These are phyloP conservation scores for Chlorella vulgaris DNA, from an alignment of 139 green algal species.

Conservation along the genomic window DNA sequence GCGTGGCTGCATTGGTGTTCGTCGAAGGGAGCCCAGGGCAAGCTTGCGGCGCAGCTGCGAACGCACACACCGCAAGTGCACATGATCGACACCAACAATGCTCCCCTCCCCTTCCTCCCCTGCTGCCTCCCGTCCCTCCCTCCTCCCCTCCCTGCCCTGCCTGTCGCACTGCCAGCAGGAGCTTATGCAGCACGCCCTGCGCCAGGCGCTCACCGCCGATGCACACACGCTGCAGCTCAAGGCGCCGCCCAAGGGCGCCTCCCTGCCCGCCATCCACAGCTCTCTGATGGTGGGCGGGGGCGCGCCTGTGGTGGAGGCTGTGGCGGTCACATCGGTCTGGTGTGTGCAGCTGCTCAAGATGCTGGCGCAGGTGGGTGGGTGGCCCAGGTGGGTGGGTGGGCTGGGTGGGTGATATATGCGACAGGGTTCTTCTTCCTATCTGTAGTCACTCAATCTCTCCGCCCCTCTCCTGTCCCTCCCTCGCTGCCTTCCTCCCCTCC, in stretches of 20 bases:
- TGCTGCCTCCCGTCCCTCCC: neutral
- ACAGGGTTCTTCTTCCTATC: no score
- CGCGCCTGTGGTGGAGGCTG: conserved; percentile 63
- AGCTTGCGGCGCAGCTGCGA: no score
- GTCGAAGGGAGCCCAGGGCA: no score
- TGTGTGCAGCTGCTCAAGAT: conserved; percentile 74
- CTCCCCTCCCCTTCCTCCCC: no score
- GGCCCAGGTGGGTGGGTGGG: neutral
- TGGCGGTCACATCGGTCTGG: conserved; percentile 83
- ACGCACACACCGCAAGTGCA: no score
- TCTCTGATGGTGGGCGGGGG: conserved; percentile 59
- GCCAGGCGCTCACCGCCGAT: conserved; percentile 75
- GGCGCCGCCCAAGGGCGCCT: conserved; percentile 69
- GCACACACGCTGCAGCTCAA: conserved; percentile 80
- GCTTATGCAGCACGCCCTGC: conserved; percentile 77
- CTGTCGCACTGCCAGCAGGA: neutral
- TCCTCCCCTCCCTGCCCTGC: neutral
- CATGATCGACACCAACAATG: no score
- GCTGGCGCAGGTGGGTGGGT: conserved; percentile 69
- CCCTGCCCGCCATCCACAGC: conserved; percentile 45
- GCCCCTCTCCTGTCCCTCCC: neutral
- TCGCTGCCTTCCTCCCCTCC: no score
- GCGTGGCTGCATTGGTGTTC: no score
- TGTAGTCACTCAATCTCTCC: no score
- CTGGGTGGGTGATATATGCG: neutral